Evolutionary conservation across 139 green algal genomes (phyloP).

Genomic region (Zygnema circumcarinatum): DNA sequence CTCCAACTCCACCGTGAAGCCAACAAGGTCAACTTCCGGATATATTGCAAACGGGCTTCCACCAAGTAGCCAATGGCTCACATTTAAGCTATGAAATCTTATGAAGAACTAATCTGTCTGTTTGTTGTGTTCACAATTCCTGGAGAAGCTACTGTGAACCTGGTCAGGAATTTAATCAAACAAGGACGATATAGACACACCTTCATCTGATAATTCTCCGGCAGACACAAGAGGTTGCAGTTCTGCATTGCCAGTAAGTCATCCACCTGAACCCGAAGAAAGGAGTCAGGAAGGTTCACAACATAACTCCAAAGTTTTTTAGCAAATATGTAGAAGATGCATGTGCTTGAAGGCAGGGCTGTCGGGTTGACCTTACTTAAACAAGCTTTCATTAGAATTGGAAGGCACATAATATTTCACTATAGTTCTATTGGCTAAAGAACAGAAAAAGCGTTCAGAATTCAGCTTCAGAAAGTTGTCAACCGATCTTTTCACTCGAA

Average conservation of each 20-base stretch:
- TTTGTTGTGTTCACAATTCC: too few relatives aligned
- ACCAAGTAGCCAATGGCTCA: too few relatives aligned
- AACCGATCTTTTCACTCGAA: too few relatives aligned
- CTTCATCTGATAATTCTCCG: slow-evolving; percentile 99
- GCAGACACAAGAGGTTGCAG: slow-evolving; percentile 95
- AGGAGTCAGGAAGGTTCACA: neutral
- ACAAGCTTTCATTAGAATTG: neutral
- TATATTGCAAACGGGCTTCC: too few relatives aligned
- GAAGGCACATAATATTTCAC: neutral
- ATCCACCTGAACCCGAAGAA: slow-evolving; percentile 65
- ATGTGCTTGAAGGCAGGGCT: neutral
- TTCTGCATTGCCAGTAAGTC: slow-evolving; percentile 97
- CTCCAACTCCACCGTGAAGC: neutral
- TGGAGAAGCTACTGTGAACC: too few relatives aligned
- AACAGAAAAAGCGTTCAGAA: neutral
- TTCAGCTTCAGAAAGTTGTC: too few relatives aligned
- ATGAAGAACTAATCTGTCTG: too few relatives aligned
- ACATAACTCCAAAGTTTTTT: neutral
- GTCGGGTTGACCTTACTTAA: neutral
- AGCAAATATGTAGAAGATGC: neutral
- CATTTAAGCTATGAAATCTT: too few relatives aligned
- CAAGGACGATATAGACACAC: too few relatives aligned
- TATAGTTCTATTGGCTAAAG: neutral
- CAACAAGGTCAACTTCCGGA: neutral
- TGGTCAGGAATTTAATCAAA: too few relatives aligned